Evolutionary conservation across 495 filamentous ascomycete species (phyloP), one percentile per base, ranked within the genome.

Genomic region (Bombardia bombarda): DNA sequence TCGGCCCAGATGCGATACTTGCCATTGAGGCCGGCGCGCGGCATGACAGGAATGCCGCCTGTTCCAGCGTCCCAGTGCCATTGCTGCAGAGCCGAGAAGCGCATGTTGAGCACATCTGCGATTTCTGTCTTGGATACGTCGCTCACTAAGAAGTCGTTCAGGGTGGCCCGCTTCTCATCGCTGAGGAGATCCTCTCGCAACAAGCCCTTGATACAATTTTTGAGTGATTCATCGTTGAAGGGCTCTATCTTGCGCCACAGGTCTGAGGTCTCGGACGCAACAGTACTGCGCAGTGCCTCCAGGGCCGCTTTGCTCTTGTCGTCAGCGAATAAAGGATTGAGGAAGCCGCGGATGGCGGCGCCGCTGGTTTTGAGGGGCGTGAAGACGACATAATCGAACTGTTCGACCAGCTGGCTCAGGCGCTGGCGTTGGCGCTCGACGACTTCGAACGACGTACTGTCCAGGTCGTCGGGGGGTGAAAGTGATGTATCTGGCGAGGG

Each of bases 1-100:
- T 86, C 79, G 73, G 81, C 79, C 60, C 70, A 78, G 13, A 85
- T 68, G 0, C 76, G 71, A 46, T 83, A 84, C 49, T 81, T 81
- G 1, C 82, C 80, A 49, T 83, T 86, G 32, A 86, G 57, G 25
- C 83, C 77, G 5, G 71, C 73, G 13, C 80, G 73, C 56, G 77
- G 75, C 45, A 80, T 71, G 1, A 86, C 55, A 1, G 69, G 69
- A n/a, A 86, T 63, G 2, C 70, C 77, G 3, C 59, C 51, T 3
- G 49, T 33, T 1, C 57, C 62, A 2, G 60, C 52, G 9, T 70
- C 68, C 81, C 80, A 86, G 10, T 60, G 54, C 82, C 82, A 86
- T 25, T 60, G 68, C 10, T 76, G 67, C 13, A 85, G 49, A 18
- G 73, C 69, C 0, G 74, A 69, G 43, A 80, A 72, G 16, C 79